Evolutionary conservation across 768 basidiomycete species (phyloP).

Genomic region (Boletus rubroflammeus): DNA sequence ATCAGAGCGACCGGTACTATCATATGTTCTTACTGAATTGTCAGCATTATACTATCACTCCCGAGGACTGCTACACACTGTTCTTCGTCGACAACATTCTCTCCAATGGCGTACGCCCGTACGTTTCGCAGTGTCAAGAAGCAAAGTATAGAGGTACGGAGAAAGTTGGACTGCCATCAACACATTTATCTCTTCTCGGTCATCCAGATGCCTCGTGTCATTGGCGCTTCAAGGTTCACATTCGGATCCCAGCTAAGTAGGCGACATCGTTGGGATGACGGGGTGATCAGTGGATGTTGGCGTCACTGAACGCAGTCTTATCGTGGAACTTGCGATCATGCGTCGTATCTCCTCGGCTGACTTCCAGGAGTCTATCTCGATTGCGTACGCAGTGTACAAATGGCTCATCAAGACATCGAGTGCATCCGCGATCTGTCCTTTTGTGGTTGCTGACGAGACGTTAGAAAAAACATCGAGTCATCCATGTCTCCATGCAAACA

Average conservation of each 20-base stretch:
- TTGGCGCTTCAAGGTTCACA: background rate
- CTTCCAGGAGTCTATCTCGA: background rate
- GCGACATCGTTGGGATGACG: background rate
- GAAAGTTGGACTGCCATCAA: background rate
- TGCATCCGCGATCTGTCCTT: conserved; percentile 1
- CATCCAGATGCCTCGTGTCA: background rate
- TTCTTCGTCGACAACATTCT: background rate
- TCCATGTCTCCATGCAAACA: background rate
- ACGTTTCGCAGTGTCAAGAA: background rate
- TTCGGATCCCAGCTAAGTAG: background rate
- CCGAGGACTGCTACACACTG: background rate
- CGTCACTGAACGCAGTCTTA: background rate
- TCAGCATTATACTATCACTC: background rate
- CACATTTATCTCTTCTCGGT: background rate
- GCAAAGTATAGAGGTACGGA: no score
- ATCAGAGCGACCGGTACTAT: background rate
- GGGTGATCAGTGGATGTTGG: background rate
- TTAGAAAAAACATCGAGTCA: background rate
- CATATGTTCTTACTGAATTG: background rate
- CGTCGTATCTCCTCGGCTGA: background rate
- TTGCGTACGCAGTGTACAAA: background rate
- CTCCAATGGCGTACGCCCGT: background rate
- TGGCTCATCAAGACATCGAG: conserved; percentile 9
- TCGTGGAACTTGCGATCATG: background rate
- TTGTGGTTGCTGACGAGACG: background rate